Evolutionary conservation across 2,329 filamentous ascomycete species (phyloP).

Genomic region (Fusarium kyushuense): DNA sequence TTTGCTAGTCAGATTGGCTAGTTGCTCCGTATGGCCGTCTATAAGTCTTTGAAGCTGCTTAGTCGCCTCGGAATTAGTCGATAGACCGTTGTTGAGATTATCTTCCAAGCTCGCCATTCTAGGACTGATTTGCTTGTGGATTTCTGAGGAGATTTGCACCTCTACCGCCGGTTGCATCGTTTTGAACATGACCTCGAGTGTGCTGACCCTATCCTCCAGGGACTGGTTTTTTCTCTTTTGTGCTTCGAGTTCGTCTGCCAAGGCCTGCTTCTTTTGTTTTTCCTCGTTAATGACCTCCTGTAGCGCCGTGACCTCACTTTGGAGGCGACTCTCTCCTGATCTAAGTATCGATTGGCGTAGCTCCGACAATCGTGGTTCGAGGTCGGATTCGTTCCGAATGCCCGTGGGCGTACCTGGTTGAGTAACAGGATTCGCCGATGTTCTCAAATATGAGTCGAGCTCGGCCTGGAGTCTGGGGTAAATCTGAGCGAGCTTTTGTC

Average conservation of each 20-base stretch:
- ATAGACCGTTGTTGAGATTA: not conserved
- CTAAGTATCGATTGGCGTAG: slow-evolving; percentile 11
- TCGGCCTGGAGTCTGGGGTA: slow-evolving; percentile 22
- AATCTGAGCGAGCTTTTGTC: slow-evolving; percentile 16
- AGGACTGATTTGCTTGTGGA: slow-evolving; percentile 9
- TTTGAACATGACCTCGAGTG: slow-evolving; percentile 46
- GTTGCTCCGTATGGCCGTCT: slow-evolving; percentile 6
- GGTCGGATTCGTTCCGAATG: not conserved
- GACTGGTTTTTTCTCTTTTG: slow-evolving; percentile 15
- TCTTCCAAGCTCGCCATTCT: not conserved
- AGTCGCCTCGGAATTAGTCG: not conserved
- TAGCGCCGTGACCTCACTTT: slow-evolving; percentile 30
- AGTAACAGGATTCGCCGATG: not conserved
- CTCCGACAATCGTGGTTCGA: slow-evolving; percentile 15
- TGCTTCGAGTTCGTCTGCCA: slow-evolving; percentile 24
- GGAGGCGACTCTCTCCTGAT: slow-evolving; percentile 16
- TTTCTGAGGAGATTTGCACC: slow-evolving; percentile 1
- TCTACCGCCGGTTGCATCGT: slow-evolving; percentile 17
- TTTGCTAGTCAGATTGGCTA: not conserved
- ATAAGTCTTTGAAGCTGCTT: slow-evolving; percentile 3
- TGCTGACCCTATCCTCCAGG: slow-evolving; percentile 36
- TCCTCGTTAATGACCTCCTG: slow-evolving; percentile 29
- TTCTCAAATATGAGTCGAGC: slow-evolving; percentile 3
- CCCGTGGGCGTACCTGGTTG: slow-evolving; percentile 2
- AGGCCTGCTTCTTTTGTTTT: slow-evolving; percentile 18